Evolutionary conservation across 345 rosid genomes (phyloP).

Genomic region (Salix caprea): DNA sequence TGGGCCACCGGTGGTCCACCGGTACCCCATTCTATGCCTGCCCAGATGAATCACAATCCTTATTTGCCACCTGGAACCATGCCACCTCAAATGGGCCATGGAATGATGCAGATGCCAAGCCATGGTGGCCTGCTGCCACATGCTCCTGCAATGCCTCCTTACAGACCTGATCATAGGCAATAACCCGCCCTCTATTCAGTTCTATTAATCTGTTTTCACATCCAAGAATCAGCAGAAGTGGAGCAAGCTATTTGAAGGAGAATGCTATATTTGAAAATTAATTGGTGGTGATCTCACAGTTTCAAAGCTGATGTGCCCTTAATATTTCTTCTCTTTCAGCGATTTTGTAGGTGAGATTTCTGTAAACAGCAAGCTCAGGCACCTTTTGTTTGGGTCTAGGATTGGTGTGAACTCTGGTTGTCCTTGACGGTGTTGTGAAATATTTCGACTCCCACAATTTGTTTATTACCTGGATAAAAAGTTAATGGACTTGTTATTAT

Average conservation of each 20-base stretch:
- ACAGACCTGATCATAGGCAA: conserved; percentile 41
- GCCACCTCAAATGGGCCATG: conserved; percentile 51
- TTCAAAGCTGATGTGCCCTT: background rate
- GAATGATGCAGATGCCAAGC: conserved; percentile 52
- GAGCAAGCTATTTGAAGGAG: background rate
- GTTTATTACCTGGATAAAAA: background rate
- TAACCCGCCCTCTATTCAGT: conserved; percentile 1
- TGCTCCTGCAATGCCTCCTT: conserved; percentile 35
- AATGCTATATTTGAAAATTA: background rate
- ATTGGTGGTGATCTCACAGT: background rate
- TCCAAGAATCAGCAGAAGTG: background rate
- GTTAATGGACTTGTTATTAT: background rate
- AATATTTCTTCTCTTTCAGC: background rate
- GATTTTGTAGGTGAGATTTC: background rate
- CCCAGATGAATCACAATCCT: conserved; percentile 48
- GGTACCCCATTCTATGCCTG: conserved; percentile 48
- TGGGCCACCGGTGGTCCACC: conserved; percentile 52
- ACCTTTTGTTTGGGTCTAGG: background rate
- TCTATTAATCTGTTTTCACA: background rate
- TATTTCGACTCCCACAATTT: background rate
- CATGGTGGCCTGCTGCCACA: conserved; percentile 36
- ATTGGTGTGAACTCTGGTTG: background rate
- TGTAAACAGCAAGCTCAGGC: background rate
- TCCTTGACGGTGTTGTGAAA: background rate
- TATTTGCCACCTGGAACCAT: conserved; percentile 55